phyloP scores from a whole-genome alignment of 108 stramenopile genomes.

The Cyclotella sp. region DNA sequence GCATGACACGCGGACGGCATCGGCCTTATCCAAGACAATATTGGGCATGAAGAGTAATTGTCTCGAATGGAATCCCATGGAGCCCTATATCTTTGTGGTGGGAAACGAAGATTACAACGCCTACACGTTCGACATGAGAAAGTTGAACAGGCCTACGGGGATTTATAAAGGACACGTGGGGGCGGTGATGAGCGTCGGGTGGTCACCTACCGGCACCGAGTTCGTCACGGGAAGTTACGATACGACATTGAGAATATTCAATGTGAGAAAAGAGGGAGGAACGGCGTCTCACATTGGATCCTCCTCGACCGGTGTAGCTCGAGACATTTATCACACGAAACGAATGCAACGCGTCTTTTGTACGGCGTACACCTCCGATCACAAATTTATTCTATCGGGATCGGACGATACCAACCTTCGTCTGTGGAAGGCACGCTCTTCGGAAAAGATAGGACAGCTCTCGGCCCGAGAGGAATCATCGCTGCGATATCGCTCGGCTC shows the following conservation, averaged over 20 bases:
- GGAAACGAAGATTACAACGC: conserved; percentile 96
- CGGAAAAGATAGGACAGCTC: conserved; percentile 89
- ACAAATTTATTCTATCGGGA: conserved; percentile 93
- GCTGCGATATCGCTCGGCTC: conserved; percentile 86
- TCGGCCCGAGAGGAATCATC: conserved; percentile 86
- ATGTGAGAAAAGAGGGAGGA: conserved; percentile 57
- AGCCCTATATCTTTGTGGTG: conserved; percentile 97
- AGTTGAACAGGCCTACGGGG: conserved; percentile 79
- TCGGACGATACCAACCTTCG: conserved; percentile 98
- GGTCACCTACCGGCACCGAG: conserved; percentile 97
- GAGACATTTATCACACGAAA: conserved; percentile 97
- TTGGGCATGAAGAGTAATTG: conserved; percentile 93
- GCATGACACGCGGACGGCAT: conserved; percentile 88
- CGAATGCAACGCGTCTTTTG: conserved; percentile 99
- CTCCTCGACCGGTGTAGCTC: conserved; percentile 53
- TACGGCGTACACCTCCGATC: conserved; percentile 94
- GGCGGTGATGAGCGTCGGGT: conserved; percentile 93
- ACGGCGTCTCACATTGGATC: conserved; percentile 30
- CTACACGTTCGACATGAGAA: conserved; percentile 98
- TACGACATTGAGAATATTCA: conserved; percentile 94
- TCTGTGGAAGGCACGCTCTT: conserved; percentile 96
- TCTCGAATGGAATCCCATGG: conserved; percentile 99
- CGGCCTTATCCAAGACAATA: conserved; percentile 92
- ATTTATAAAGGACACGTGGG: conserved; percentile 99
- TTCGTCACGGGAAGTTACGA: conserved; percentile 97